Base-by-base conservation (phyloP, 305 asterid genomes). In the Fraxinus sp. region DNA sequence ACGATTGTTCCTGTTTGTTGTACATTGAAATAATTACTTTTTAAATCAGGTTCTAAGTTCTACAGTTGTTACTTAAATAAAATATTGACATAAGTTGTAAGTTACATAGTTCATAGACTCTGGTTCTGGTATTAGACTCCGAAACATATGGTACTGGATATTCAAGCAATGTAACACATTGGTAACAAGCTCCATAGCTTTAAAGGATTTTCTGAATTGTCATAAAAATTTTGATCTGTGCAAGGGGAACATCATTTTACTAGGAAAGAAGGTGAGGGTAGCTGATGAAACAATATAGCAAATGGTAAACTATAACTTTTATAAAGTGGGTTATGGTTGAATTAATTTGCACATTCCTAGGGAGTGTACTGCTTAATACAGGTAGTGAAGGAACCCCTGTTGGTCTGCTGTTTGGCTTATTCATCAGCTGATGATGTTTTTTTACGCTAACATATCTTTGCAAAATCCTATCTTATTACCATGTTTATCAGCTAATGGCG, bases 401-500 rank as follows among this genome's bases (percentile, higher is more conserved):
- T 30, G 77, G 26, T n/a, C 46, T 72, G 28, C 28, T 33, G 26
- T 72, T 72, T 30, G 24, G 43, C 77, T 72, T 72, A 14, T 72
- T 33, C 77, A 30, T 16, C 77, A 3, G 41, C 76, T 70, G 76
- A 32, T 70, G 76, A 28, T 70, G 33, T 70, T 70, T 70, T 70
- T 13, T 1, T 30, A 14, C 39, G 10, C 39, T 13, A 24, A 66
- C 74, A 66, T 26, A 66, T 66, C 35, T 55, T 66, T 66, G 74
- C n/a, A 66, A 26, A 66, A 28, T 9, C 74, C 35, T 26, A 28
- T 59, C 7, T 75, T 75, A 24, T 24, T 32, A 49, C 24, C 26
- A 75, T 49, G 68, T 57, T 75, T 18, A 35, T 64, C 80, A 77
- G 28, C 80, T 82, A 79, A 82, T 37, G 81, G 83, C 39, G 11